Evolutionary conservation across 2,329 filamentous ascomycete species (phyloP), one percentile per base, ranked within the genome.

Genomic region (Hymenotorrendiella dingleyae): DNA sequence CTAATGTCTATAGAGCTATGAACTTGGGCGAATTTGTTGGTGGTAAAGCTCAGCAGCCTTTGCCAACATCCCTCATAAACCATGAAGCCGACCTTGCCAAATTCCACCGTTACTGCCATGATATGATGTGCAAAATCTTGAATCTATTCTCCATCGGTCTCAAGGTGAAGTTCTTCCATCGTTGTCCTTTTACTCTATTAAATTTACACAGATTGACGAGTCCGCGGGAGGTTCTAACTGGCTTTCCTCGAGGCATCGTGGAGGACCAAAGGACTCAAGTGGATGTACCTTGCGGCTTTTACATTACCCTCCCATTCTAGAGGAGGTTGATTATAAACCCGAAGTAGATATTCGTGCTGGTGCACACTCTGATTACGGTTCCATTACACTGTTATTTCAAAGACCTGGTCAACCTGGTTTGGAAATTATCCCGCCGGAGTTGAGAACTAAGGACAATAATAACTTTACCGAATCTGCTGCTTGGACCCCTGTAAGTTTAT

Each of bases 341-440:
- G 64, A 66, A 27, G 65, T 70, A 14, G 86, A 91, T 57, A 78
- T 96, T 47, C 82, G 91, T 21, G 91, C 91, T 6, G 93, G 91
- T 44, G 89, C 91, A 0, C 91, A 97, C 64, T 91, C 85, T 4
- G 90, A 96, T 67, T 60, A 95, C 65, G 80, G 80, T 43, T 78
- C 73, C 46, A 65, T 83, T 45, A 83, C 79, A 2, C 68, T 83
- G n/a, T 76, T 97, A 9, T 97, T 98, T 70, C 88, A 93, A 53
- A 77, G 90, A 2, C 78, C 78, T 1, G 85, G 85, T 2, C 89
- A 96, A 57, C 82, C 89, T 0, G 93, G 93, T 0, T 72, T 98
- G 1, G 89, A 97, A 63, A 83, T 97, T 48, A 73, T 82, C 6
- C 82, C 79, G 2, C 72, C 71, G 6, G 65, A 64, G 16, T 50